Conservation (phyloP, 176 grass and related monocot genomes). For the Triticum urartu region DNA sequence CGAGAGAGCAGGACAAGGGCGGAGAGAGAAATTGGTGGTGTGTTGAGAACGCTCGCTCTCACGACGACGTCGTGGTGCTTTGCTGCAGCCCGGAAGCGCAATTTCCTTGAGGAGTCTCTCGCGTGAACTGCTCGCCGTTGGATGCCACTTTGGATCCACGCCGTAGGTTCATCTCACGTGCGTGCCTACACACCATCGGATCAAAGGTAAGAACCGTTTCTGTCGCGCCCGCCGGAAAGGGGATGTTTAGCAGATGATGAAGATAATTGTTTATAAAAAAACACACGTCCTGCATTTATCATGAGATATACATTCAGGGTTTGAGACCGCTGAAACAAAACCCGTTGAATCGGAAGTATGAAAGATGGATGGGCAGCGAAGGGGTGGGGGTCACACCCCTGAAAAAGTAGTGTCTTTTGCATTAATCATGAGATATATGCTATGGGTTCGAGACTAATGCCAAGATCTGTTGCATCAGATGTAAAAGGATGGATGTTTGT, state of each 20-base stretch:
- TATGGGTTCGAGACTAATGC: not conserved
- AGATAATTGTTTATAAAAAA: not conserved
- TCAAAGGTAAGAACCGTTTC: not conserved
- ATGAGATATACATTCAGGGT: not conserved
- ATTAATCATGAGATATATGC: not conserved
- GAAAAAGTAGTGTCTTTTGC: not conserved
- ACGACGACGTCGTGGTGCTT: not conserved
- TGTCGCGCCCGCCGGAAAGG: not conserved
- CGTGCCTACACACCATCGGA: not conserved
- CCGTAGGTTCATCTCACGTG: not conserved
- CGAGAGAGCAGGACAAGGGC: not conserved
- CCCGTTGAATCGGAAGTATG: not conserved
- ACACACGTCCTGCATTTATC: not conserved
- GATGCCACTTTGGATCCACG: not conserved
- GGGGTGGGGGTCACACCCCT: too few species aligned
- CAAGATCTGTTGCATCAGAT: not conserved
- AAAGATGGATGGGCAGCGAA: not conserved
- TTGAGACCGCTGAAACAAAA: not conserved
- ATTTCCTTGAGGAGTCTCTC: not conserved
- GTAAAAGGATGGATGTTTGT: not conserved
- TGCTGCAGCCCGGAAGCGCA: not conserved
- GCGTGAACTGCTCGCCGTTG: slow-evolving; percentile 1
- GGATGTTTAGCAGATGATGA: not conserved
- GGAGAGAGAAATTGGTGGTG: not conserved
- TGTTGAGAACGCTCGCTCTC: not conserved